phyloP scores from a whole-genome alignment of 106 monocot genomes.

The Platanthera zijinensis region DNA sequence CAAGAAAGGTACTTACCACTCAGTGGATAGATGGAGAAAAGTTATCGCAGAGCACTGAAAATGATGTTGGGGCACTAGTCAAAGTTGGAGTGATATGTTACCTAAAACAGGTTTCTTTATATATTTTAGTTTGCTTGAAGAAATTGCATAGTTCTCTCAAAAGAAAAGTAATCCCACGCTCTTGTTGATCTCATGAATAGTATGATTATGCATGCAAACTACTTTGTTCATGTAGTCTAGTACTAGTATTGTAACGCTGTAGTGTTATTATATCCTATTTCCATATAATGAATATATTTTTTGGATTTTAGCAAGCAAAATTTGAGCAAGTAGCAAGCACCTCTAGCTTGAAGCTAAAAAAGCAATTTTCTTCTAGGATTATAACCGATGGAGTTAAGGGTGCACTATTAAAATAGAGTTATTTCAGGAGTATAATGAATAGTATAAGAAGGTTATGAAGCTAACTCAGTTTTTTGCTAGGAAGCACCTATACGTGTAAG shows the following conservation, averaged over 20 bases:
- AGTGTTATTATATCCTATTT: not conserved
- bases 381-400: not conserved
- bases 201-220: not conserved
- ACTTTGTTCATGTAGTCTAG: not conserved
- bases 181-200: not conserved
- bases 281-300: not conserved
- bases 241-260: not conserved
- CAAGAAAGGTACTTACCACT: conserved; percentile 94
- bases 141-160: not conserved
- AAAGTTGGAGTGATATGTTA: conserved; percentile 99
- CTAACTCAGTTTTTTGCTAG: too few species aligned
- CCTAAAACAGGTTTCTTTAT: conserved; percentile 76
- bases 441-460: too few species aligned
- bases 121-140: not conserved
- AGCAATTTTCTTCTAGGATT: not conserved
- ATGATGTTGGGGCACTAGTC: conserved; percentile 91
- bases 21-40: conserved; percentile 96
- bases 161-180: not conserved
- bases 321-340: not conserved
- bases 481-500: too few species aligned
- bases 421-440: too few species aligned
- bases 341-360: not conserved
- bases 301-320: not conserved
- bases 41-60: conserved; percentile 92
- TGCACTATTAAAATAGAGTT: too few species aligned